A percentile compares a stretch with the other conserved stretches of the same genome.
Evolutionary conservation across 148 eudicot genomes (phyloP).

Genomic region (Fallopia convolvulus): DNA sequence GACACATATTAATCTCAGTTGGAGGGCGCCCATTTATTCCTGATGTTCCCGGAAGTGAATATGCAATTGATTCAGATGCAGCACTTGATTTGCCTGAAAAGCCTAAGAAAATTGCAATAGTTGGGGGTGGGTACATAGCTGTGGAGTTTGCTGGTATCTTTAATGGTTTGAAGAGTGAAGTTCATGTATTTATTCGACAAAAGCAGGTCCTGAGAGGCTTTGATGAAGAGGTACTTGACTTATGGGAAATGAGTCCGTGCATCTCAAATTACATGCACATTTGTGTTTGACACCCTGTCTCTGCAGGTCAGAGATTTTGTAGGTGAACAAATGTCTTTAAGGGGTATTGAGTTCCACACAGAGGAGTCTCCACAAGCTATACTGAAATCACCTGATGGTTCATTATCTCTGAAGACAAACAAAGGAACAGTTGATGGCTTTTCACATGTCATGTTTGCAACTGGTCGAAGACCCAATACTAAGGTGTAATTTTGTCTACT

Average conservation of each 20-base stretch:
- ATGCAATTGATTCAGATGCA: constrained; percentile 88
- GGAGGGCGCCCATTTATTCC: constrained; percentile 94
- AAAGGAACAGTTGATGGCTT: constrained; percentile 79
- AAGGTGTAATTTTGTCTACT: constrained; percentile 37
- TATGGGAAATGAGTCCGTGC: neutral
- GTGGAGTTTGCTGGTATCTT: constrained; percentile 97
- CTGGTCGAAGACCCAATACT: constrained; percentile 91
- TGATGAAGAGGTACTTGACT: constrained; percentile 78
- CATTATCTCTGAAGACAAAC: constrained; percentile 74
- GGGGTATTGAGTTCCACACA: constrained; percentile 82
- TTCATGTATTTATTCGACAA: constrained; percentile 91
- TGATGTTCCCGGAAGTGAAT: constrained; percentile 84
- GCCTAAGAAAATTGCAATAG: constrained; percentile 88
- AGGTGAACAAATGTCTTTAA: constrained; percentile 80
- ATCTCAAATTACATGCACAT: neutral
- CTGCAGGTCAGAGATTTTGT: constrained; percentile 87
- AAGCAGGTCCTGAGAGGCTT: constrained; percentile 86
- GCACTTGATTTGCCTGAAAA: constrained; percentile 91
- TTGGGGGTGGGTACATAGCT: constrained; percentile 98
- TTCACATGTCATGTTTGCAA: constrained; percentile 94
- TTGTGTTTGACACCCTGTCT: constrained; percentile 10
- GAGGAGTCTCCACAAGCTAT: constrained; percentile 90
- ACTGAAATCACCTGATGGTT: constrained; percentile 68
- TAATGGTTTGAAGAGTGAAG: constrained; percentile 81
- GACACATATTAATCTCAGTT: constrained; percentile 77